These are phyloP conservation scores for Beauveria medogensis DNA, from an alignment of 2,329 filamentous ascomycete species.

Conservation along the genomic window DNA sequence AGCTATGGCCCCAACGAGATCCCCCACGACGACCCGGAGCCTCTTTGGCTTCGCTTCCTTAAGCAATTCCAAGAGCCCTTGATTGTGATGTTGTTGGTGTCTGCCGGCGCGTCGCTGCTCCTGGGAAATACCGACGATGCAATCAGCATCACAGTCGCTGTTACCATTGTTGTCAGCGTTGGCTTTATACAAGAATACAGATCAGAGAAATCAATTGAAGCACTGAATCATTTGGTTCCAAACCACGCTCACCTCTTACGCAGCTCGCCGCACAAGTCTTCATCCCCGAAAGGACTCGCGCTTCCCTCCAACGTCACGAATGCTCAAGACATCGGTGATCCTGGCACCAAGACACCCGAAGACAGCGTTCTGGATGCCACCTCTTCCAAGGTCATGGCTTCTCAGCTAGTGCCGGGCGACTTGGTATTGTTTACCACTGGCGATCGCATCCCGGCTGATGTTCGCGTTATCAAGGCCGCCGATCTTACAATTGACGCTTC, in stretches of 20 bases:
- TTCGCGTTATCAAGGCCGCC: constrained; percentile 82
- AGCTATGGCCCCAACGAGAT: constrained; percentile 89
- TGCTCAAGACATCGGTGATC: constrained; percentile 31
- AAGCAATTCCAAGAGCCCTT: constrained; percentile 96
- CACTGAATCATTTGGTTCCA: constrained; percentile 84
- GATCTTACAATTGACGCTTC: constrained; percentile 94
- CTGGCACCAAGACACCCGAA: constrained; percentile 50
- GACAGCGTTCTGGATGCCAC: constrained; percentile 60
- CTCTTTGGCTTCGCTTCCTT: constrained; percentile 87
- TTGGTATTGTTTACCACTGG: constrained; percentile 90
- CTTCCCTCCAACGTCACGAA: constrained; percentile 42
- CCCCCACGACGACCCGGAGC: constrained; percentile 86
- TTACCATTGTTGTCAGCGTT: constrained; percentile 93
- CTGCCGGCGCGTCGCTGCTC: constrained; percentile 78
- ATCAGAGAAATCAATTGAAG: constrained; percentile 95
- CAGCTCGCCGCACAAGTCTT: constrained; percentile 32
- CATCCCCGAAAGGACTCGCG: constrained; percentile 28
- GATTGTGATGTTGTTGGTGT: constrained; percentile 84
- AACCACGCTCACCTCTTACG: constrained; percentile 95
- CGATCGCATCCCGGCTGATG: constrained; percentile 91
- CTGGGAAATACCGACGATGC: constrained; percentile 94
- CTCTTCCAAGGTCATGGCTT: constrained; percentile 78
- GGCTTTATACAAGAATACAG: constrained; percentile 97
- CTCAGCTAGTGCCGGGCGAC: constrained; percentile 84
- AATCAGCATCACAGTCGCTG: constrained; percentile 88